A percentile compares a stretch with the other conserved stretches of the same genome.
phyloP scores from a whole-genome alignment of 495 filamentous ascomycete species.

The Neurospora sp. region DNA sequence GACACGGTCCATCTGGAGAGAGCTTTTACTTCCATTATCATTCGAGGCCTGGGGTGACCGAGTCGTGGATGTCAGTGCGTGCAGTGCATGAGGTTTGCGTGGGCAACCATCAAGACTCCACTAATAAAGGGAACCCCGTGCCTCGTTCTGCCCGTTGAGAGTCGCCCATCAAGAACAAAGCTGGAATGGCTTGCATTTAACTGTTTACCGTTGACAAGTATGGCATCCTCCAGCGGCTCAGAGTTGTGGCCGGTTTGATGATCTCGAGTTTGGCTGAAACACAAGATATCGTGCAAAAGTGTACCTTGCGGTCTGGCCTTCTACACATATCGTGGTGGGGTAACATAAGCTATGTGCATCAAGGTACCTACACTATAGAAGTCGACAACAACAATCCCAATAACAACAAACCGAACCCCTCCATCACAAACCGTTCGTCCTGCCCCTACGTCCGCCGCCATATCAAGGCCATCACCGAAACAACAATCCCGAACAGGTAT shows the following conservation, averaged over 20 bases:
- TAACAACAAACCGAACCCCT: not conserved
- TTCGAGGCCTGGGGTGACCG: not conserved
- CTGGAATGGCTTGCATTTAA: not conserved
- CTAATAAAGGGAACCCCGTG: not conserved
- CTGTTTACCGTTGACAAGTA: not conserved
- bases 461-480: not conserved
- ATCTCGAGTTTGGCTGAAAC: not conserved
- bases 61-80: not conserved
- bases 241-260: not conserved
- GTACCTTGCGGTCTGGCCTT: not conserved
- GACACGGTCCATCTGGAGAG: not conserved
- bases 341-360: not conserved
- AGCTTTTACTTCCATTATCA: not conserved
- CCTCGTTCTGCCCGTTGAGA: not conserved
- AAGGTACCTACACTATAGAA: no score
- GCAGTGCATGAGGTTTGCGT: not conserved
- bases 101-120: not conserved
- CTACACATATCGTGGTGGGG: not conserved
- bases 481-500: not conserved
- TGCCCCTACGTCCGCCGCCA: not conserved
- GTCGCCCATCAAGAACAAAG: not conserved
- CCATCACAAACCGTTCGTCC: not conserved
- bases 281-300: not conserved
- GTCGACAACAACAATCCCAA: not conserved
- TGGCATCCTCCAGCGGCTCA: not conserved